Base-by-base conservation (phyloP, 1,284 basidiomycete species). In the Rhodotorula sp. region DNA sequence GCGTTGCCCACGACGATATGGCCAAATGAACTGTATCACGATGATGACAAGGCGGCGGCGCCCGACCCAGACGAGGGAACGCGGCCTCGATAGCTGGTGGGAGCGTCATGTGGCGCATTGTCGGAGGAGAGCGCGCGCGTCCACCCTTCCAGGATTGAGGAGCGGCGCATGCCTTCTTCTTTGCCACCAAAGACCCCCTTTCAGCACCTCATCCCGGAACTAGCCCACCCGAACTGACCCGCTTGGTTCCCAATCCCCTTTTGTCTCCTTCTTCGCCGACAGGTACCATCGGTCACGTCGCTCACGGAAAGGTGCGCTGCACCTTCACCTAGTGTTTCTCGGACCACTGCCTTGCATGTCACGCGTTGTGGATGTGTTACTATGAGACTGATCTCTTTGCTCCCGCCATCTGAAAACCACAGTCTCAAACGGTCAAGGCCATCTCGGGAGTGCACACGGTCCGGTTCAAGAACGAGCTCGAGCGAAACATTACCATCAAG, bases 381-480 rank as follows among this genome's bases (percentile, higher is more conserved):
- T 37, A 44, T 5, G 37, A 20, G 17, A 48, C 42, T 29, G 33
- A 33, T 49, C 56, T 37, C 33, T 48, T 45, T 30, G 48, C 24
- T 22, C 37, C 14, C 45, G n/a, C 6, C 14, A 24, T 12, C 37
- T 12, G 10, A 12, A 42, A 42, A 10, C 17, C 59, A 53, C 60
- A 61, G 85, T 97, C 94, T 64, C 98, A 95, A 14, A 95, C 98
- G 63, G 96, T 98, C 73, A 95, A 98, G 83, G 95, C 95, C 60
- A 98, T 99, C 82, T 98, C 95, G 24, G 95, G 95, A n/a, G 95
- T 98, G 20, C 91, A 92, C 87, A 99, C 95, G 44, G 95, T 99
- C 69, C 87, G 95, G 78, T 99, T 99, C 84, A 99, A 99, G 86
- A 98, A 97, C 82, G 96, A 99, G 82, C 87, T 96, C 66, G 93